Conservation (phyloP, 371 early-diverging fungal species). For the Circinella minor region DNA sequence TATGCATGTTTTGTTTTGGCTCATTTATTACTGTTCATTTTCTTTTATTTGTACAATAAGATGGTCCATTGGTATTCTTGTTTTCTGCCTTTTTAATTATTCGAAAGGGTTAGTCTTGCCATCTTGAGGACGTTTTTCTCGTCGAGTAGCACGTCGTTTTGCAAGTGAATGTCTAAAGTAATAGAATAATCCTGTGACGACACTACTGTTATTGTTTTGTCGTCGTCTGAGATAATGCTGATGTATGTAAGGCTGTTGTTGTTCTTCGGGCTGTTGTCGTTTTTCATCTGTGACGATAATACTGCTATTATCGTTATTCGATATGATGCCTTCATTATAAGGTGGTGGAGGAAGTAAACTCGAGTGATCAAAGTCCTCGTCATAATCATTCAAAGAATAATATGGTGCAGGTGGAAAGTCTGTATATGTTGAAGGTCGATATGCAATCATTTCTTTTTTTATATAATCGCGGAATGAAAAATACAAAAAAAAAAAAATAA, state of each 20-base stretch:
- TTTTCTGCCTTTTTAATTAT: background rate
- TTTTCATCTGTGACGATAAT: background rate
- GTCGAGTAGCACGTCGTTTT: constrained; percentile 8
- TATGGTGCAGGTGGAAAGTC: constrained; percentile 1
- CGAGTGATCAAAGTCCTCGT: background rate
- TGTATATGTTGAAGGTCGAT: background rate
- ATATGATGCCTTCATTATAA: background rate
- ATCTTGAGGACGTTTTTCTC: constrained; percentile 19
- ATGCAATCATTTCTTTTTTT: background rate
- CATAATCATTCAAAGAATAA: background rate
- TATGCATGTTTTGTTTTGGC: background rate
- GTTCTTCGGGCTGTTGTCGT: background rate
- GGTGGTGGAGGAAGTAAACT: background rate
- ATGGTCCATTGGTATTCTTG: too few relatives aligned
- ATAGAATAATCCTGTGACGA: background rate
- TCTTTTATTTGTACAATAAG: background rate
- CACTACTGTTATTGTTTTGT: background rate
- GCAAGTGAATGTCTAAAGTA: constrained; percentile 9
- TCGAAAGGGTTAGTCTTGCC: constrained; percentile 23
- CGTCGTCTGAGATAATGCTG: background rate
- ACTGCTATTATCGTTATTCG: background rate
- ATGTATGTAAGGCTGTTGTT: background rate
- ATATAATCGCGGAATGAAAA: background rate
- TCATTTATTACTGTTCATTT: too few relatives aligned
- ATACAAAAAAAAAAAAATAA: background rate